Evolutionary conservation across 2,329 filamentous ascomycete genomes (phyloP), one percentile per base, ranked within the genome.

Genomic region (Zymoseptoria tritici): DNA sequence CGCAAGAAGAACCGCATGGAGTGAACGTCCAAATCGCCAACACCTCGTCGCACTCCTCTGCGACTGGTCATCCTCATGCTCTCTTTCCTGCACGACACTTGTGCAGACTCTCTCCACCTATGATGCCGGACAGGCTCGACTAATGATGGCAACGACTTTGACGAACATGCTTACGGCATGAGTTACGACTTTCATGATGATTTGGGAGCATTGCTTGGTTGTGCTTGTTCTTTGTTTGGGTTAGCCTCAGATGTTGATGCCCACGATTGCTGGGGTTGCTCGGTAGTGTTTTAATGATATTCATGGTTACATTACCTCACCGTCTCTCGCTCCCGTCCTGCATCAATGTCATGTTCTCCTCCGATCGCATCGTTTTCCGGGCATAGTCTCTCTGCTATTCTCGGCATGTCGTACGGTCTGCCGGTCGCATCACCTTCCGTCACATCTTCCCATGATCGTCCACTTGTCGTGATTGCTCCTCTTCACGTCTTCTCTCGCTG

Each of bases 1-100:
- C 64, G 66, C 57, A 46, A 46, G 36, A 46, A 46, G 36, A 46
- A 46, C 16, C 36, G 36, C 13, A 46, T 46, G 4, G 36, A 46
- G 16, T 46, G 36, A 46, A n/a, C 36, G 36, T 46, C 36, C 13
- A 46, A n/a, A 13, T 46, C 5, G 16, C 36, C 36, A 16, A 16
- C 36, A 16, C 13, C 36, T 16, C 36, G 16, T 46, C 16, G 36
- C 36, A 13, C 13, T 46, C 36, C 36, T 46, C 36, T 46, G 36
- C 36, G 36, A 46, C 36, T n/a, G 36, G n/a, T 46, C 36, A 46
- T n/a, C 16, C n/a, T 46, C 7, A 29, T 46, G 2, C 13, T 46
- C 36, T 7, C 13, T 7, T 46, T 46, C 36, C 36, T 46, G 36
- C 36, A 46, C 36, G 36, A 46, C 13, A 46, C 36, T 46, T 29